These are phyloP conservation scores for Psilocybe mexicana DNA, from an alignment of 1,284 basidiomycete genomes.

Conservation along the genomic window DNA sequence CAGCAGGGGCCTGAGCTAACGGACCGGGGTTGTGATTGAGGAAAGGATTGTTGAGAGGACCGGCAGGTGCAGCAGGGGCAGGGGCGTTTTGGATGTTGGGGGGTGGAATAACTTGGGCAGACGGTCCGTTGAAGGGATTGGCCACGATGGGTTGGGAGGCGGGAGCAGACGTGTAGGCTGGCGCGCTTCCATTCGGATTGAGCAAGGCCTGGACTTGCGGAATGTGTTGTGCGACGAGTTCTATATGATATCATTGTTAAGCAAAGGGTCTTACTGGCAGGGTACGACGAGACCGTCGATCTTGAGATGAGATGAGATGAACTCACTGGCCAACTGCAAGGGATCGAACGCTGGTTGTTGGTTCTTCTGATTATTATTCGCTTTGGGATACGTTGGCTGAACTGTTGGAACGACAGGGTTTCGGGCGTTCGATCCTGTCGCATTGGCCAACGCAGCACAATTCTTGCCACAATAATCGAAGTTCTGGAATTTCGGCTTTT, in stretches of 20 bases:
- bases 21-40: slow-evolving; percentile 16
- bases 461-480: slow-evolving; percentile 53
- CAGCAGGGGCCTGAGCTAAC: not conserved
- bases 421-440: slow-evolving; percentile 20
- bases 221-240: slow-evolving; percentile 42
- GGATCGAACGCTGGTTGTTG: slow-evolving; percentile 34
- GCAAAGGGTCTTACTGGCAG: slow-evolving; percentile 8
- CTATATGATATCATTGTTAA: slow-evolving; percentile 20
- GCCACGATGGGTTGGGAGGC: slow-evolving; percentile 13
- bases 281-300: not conserved
- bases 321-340: slow-evolving; percentile 39
- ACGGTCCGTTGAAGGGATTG: slow-evolving; percentile 18
- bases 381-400: slow-evolving; percentile 6
- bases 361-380: slow-evolving; percentile 13
- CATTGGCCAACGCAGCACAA: slow-evolving; percentile 41
- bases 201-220: slow-evolving; percentile 40
- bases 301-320: not conserved
- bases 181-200: slow-evolving; percentile 17
- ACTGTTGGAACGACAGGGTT: slow-evolving; percentile 9
- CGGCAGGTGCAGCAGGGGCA: not conserved
- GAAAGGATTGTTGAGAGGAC: slow-evolving; percentile 31
- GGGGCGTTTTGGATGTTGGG: slow-evolving; percentile 18
- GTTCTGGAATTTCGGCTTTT: slow-evolving; percentile 49
- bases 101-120: slow-evolving; percentile 19
- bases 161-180: slow-evolving; percentile 10